Evolutionary conservation across 441 rosid genomes (phyloP).

Genomic region (Erodium moschatum): DNA sequence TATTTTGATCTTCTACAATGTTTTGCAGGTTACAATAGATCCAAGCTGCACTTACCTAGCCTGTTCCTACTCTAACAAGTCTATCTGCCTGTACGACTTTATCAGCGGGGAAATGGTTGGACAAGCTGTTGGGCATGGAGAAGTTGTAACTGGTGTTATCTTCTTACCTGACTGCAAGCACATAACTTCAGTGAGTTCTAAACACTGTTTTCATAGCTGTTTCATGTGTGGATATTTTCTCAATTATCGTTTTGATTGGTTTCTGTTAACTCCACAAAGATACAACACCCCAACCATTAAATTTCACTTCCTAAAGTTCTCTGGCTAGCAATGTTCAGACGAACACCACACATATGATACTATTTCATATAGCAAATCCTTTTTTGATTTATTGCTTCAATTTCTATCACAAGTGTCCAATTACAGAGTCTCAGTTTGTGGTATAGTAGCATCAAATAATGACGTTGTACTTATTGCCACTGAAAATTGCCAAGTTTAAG

Average conservation of each 20-base stretch:
- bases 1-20: constrained; percentile 7
- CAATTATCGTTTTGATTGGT: neutral
- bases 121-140: constrained; percentile 73
- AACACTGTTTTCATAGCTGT: constrained; percentile 13
- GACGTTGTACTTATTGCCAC: too few relatives aligned
- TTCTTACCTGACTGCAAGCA: constrained; percentile 87
- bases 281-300: neutral
- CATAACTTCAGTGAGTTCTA: constrained; percentile 62
- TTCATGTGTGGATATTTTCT: constrained; percentile 4
- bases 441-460: too few relatives aligned
- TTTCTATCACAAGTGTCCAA: too few relatives aligned
- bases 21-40: constrained; percentile 58
- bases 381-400: too few relatives aligned
- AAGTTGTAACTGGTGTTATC: constrained; percentile 65
- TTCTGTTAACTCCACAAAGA: neutral
- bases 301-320: neutral
- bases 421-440: too few relatives aligned
- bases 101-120: constrained; percentile 56
- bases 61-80: constrained; percentile 67
- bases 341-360: neutral
- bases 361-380: neutral
- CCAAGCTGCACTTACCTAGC: constrained; percentile 71
- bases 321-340: neutral
- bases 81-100: constrained; percentile 59
- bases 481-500: too few relatives aligned